Base-by-base conservation (phyloP, 345 rosid genomes). In the Salix brachista region DNA sequence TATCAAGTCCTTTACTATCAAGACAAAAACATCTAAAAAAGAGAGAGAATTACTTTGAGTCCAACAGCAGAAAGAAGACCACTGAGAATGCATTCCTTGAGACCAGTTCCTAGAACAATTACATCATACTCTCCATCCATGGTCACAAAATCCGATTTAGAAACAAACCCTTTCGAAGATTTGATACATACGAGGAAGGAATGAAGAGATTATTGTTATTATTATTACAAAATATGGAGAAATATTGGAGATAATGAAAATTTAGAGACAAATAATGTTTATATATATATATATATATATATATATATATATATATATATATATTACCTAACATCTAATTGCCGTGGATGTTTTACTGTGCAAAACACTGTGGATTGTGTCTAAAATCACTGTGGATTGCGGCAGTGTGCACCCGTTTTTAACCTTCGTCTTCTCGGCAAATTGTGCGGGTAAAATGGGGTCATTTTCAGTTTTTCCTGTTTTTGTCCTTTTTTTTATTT, bases 61-160 rank as follows among this genome's bases (percentile, higher is more conserved):
- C 97, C 99, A 84, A 91, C 88, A 60, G 91, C 97, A 36, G 96
- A 96, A 81, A 96, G 93, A 52, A 96, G 94, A 7, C 99, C 99
- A 12, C 97, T 91, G 81, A 91, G 97, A 81, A 95, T 95, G 86
- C 99, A 95, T 81, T 95, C 94, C 80, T 95, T 95, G 73, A 93
- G 97, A 73, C 97, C 97, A 8, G 94, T 95, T 67, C 97, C 99
- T n/a, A 93, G 93, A 77, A 95, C 97, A 67, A 93, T 91, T 30
- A 95, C 99, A 79, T 91, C 97, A 71, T 95, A 95, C 80, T 91
- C 91, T 91, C 93, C 97, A 89, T 93, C 97, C 97, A 93, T 87
- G 78, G 69, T 74, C 50, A 66, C 28, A 42, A 37, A 66, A 19
- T 28, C 66, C 69, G 6, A 34, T 4, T 28, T 4, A 54, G 2